phyloP scores from a whole-genome alignment of 202 grass and related monocot species.

The Setaria viridis region DNA sequence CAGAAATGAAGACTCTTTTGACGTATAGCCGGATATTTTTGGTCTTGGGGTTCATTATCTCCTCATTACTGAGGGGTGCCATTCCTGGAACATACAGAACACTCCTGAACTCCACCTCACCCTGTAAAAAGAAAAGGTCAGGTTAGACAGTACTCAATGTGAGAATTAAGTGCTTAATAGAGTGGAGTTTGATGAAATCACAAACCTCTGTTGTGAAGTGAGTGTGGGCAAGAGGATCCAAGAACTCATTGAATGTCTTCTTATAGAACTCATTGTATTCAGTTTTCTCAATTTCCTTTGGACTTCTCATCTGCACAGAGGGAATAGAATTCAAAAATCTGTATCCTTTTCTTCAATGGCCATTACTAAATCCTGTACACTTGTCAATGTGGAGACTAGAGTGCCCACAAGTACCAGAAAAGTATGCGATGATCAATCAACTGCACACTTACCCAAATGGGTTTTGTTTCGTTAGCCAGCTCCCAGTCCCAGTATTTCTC shows the following conservation, averaged over 20 bases:
- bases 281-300: conserved; percentile 68
- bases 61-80: conserved; percentile 80
- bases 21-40: conserved; percentile 85
- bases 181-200: not conserved
- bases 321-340: conserved; percentile 40
- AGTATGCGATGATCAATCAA: not conserved
- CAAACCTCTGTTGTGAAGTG: conserved; percentile 85
- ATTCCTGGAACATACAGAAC: conserved; percentile 87
- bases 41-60: conserved; percentile 81
- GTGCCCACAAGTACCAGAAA: not conserved
- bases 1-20: conserved; percentile 85
- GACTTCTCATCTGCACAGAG: conserved; percentile 67
- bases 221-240: conserved; percentile 71
- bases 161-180: not conserved
- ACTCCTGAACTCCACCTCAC: conserved; percentile 86
- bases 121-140: conserved; percentile 53
- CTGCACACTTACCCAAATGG: conserved; percentile 71
- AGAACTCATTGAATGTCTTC: conserved; percentile 88
- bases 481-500: conserved; percentile 98
- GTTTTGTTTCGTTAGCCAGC: conserved; percentile 84
- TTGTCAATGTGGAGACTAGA: not conserved
- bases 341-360: conserved; percentile 29
- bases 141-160: not conserved
- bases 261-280: conserved; percentile 92
- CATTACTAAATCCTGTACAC: not conserved